phyloP scores from a whole-genome alignment of 2,329 filamentous ascomycete species.

The Chrysoporthe austroafricana region DNA sequence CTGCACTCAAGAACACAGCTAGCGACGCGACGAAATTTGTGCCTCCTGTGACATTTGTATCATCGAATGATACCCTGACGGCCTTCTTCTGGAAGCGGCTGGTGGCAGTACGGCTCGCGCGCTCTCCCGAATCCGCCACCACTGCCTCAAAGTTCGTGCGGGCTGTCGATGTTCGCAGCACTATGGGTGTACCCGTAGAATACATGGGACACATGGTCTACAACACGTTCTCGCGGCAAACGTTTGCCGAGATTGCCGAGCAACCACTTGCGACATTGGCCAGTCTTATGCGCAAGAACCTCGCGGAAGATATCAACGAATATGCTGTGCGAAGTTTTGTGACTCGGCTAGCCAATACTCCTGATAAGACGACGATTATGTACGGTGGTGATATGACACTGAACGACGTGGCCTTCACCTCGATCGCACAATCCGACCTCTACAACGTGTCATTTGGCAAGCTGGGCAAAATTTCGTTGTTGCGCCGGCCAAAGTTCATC shows the following conservation, averaged over 20 bases:
- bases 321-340: constrained; percentile 2
- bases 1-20: background rate
- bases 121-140: constrained; percentile 26
- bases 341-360: background rate
- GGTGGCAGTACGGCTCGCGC: constrained; percentile 32
- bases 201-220: constrained; percentile 39
- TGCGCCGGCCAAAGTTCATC: background rate
- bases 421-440: background rate
- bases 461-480: background rate
- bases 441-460: constrained; percentile 3
- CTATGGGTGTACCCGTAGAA: constrained; percentile 33
- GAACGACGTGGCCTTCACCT: constrained; percentile 1
- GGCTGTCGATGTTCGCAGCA: constrained; percentile 35
- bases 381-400: background rate
- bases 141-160: constrained; percentile 34
- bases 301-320: background rate
- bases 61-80: constrained; percentile 38
- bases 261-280: background rate
- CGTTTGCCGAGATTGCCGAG: constrained; percentile 28
- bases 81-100: constrained; percentile 42
- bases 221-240: constrained; percentile 29
- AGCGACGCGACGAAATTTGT: constrained; percentile 21
- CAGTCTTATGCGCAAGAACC: background rate
- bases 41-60: constrained; percentile 33
- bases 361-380: background rate